Base-by-base conservation (phyloP, 2,329 filamentous ascomycete genomes). In the Parastagonospora avenae region DNA sequence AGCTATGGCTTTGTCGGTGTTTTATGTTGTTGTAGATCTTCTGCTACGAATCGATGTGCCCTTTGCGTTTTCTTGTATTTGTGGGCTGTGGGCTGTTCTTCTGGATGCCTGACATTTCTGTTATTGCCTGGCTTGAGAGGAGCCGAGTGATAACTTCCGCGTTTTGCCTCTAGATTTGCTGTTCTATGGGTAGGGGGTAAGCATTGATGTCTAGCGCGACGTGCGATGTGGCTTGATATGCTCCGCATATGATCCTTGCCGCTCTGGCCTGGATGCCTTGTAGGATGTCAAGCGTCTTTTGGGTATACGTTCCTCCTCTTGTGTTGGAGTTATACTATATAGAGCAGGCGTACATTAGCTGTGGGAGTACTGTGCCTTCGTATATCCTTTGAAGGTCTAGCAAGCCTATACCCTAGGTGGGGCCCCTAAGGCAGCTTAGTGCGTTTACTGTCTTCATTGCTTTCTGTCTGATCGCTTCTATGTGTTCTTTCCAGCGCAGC, bases 331-430 rank as follows among this genome's bases (percentile, higher is more conserved):
- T 60, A 39, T 19, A 51, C 67, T 50, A 73, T 36, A 62, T 59
- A 15, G 59, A 65, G 48, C 60, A 64, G 4, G 60, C 55, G 42
- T 65, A 74, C 28, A 72, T 59, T 28, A 74, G 58, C 51, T 71
- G 58, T 4, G 59, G 66, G 19, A 72, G 52, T 14, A 64, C 48
- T 8, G 68, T 62, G 36, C 54, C 67, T 55, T 63, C 36, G 44
- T 70, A 72, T 32, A 71, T 59, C 43, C 42, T 46, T 10, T 59
- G 48, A 31, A 70, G 15, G 37, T 64, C 31, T 8, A 44, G 24
- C 8, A 59, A 46, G 12, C 57, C 47, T 10, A 49, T 50, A 29
- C 64, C 57, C 62, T 29, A 64, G 27, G 45, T 59, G 11, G 54
- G 63, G 8, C 42, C 39, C 37, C 47, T 36, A 4, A 64, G 51